phyloP scores from a whole-genome alignment of 257 asterid species.

The Primulina eburnea region DNA sequence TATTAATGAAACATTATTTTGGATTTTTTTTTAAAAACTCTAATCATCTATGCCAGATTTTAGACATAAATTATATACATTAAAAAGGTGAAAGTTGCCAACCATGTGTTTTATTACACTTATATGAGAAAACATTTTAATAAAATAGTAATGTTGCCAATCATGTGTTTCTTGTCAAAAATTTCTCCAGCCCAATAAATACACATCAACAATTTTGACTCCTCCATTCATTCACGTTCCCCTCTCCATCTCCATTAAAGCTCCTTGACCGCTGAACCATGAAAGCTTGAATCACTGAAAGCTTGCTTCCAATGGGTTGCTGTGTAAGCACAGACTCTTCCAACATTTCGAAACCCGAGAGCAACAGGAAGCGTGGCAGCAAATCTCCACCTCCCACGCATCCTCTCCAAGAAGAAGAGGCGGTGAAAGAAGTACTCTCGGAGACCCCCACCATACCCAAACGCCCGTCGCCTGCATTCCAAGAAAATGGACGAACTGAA shows the following conservation, averaged over 20 bases:
- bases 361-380: constrained; percentile 21
- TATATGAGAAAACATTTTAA: too few species aligned
- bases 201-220: neutral
- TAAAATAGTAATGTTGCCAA: too few species aligned
- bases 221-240: neutral
- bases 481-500: constrained; percentile 14
- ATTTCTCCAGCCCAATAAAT: constrained; percentile 31
- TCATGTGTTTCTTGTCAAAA: neutral
- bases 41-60: too few species aligned
- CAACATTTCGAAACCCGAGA: constrained; percentile 17
- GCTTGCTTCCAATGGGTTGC: constrained; percentile 48
- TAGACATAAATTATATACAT: too few species aligned
- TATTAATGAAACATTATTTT: too few species aligned
- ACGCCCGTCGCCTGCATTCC: constrained; percentile 17
- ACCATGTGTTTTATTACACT: too few species aligned
- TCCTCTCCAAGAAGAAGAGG: constrained; percentile 51
- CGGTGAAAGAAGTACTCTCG: constrained; percentile 70
- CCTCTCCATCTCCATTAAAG: constrained; percentile 15
- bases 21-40: too few species aligned
- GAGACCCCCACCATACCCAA: constrained; percentile 49
- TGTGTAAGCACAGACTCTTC: constrained; percentile 38
- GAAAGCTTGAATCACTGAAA: neutral
- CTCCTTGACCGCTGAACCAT: neutral
- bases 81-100: too few species aligned
- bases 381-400: constrained; percentile 52